Evolutionary conservation across 768 basidiomycete genomes (phyloP).

Genomic region (Clitopilus hobsonii): DNA sequence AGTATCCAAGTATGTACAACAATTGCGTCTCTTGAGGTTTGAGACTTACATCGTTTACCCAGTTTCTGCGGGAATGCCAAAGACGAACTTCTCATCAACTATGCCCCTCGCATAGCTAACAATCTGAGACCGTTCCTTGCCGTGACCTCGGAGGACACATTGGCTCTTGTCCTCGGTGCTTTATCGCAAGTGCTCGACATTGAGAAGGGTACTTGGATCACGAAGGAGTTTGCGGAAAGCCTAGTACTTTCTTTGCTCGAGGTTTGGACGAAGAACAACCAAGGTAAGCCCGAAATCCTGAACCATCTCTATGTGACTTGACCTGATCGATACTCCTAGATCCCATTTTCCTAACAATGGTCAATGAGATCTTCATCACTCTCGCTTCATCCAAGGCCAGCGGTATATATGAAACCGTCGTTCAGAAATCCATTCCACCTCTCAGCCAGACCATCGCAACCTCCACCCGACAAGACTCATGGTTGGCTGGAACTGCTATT

Average conservation of each 20-base stretch:
- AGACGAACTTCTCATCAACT: slow-evolving; percentile 52
- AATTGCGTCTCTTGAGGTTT: neutral
- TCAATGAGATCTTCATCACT: slow-evolving; percentile 73
- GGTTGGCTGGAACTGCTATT: slow-evolving; percentile 76
- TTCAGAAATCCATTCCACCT: slow-evolving; percentile 67
- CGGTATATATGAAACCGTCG: slow-evolving; percentile 67
- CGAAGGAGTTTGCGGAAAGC: slow-evolving; percentile 56
- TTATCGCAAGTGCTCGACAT: slow-evolving; percentile 76
- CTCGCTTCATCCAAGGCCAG: slow-evolving; percentile 57
- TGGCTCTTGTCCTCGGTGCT: slow-evolving; percentile 84
- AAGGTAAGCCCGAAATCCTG: slow-evolving; percentile 42
- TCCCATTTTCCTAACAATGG: slow-evolving; percentile 82
- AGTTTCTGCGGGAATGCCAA: slow-evolving; percentile 72
- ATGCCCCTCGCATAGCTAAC: slow-evolving; percentile 70
- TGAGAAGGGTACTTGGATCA: slow-evolving; percentile 69
- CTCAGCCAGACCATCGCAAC: slow-evolving; percentile 62
- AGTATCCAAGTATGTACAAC: slow-evolving; percentile 67
- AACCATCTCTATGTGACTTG: neutral
- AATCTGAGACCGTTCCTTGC: slow-evolving; percentile 82
- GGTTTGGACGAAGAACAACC: slow-evolving; percentile 84
- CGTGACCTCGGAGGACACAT: slow-evolving; percentile 79
- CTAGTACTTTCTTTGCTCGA: slow-evolving; percentile 67
- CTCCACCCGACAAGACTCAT: slow-evolving; percentile 59
- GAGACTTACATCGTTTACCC: slow-evolving; percentile 7
- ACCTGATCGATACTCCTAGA: slow-evolving; percentile 34